A percentile compares a stretch with the other conserved stretches of the same genome.
These are phyloP conservation scores for Kwoniella sp. DNA, from an alignment of 768 basidiomycete species.

Conservation along the genomic window DNA sequence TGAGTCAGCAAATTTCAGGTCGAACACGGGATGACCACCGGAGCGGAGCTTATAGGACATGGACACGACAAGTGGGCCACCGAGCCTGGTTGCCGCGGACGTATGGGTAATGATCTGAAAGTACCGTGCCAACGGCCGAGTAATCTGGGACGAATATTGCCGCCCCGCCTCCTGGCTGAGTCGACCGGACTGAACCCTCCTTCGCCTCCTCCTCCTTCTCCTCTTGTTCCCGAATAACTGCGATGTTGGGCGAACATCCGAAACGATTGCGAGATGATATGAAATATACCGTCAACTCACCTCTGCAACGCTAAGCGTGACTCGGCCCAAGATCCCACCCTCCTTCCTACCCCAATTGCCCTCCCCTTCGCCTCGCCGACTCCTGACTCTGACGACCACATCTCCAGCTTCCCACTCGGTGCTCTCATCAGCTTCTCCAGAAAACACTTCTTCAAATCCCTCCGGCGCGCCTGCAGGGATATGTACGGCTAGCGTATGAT, in stretches of 20 bases:
- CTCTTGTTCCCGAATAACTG: no score
- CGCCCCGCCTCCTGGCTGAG: no score
- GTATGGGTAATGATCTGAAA: no score
- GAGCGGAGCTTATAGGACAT: no score
- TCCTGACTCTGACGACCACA: constrained; percentile 80
- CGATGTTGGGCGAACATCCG: no score
- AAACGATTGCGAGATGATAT: background rate
- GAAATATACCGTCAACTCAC: constrained; percentile 58
- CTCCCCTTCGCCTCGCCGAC: constrained; percentile 64
- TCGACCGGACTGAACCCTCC: no score
- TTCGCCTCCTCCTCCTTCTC: no score
- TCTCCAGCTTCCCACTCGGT: constrained; percentile 97
- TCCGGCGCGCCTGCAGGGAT: constrained; percentile 87
- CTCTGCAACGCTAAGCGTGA: constrained; percentile 88
- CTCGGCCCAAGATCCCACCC: constrained; percentile 84
- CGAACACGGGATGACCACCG: no score
- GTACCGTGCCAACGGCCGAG: no score
- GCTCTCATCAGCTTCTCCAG: constrained; percentile 94
- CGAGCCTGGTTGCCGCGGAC: no score
- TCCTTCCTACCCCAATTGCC: constrained; percentile 90
- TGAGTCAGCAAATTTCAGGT: constrained; percentile 2
- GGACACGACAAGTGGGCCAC: no score
- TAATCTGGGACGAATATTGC: no score
- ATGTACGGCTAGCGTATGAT: constrained; percentile 82
- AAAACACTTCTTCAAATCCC: constrained; percentile 86